Evolutionary conservation across 2,329 filamentous ascomycete species (phyloP).

Genomic region (Tolypocladium ovalisporum): DNA sequence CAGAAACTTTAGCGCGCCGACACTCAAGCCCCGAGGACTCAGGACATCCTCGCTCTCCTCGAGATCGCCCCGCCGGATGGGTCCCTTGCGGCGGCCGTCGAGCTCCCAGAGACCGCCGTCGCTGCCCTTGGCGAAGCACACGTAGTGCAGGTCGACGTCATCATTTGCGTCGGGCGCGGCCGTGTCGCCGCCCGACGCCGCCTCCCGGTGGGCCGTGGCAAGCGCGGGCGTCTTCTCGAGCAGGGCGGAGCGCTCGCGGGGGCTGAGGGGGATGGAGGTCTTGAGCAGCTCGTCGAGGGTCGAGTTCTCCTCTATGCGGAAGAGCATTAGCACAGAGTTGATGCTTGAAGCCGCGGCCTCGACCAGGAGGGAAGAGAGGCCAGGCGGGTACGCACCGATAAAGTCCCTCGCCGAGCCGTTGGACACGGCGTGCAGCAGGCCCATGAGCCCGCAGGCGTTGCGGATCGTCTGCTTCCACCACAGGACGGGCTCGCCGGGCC

Average conservation of each 20-base stretch:
- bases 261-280: constrained; percentile 59
- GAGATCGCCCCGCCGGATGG: constrained; percentile 44
- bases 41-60: constrained; percentile 56
- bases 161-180: constrained; percentile 66
- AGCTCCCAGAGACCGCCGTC: constrained; percentile 55
- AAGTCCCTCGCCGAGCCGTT: constrained; percentile 63
- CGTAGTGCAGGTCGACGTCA: constrained; percentile 87
- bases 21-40: constrained; percentile 60
- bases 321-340: constrained; percentile 2
- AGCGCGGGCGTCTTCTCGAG: constrained; percentile 68
- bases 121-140: constrained; percentile 74
- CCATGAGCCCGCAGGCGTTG: constrained; percentile 89
- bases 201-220: constrained; percentile 67
- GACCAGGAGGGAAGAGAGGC: not conserved
- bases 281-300: constrained; percentile 55
- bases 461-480: constrained; percentile 96
- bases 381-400: constrained; percentile 31
- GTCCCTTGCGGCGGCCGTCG: constrained; percentile 47
- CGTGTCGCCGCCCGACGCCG: constrained; percentile 70
- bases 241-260: constrained; percentile 55
- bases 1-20: constrained; percentile 52
- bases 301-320: constrained; percentile 32
- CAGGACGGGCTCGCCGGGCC: constrained; percentile 62
- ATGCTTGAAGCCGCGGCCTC: too few relatives aligned
- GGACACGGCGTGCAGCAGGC: constrained; percentile 66